Conservation (phyloP, 768 basidiomycete genomes). For the Agaricus bisporus region DNA sequence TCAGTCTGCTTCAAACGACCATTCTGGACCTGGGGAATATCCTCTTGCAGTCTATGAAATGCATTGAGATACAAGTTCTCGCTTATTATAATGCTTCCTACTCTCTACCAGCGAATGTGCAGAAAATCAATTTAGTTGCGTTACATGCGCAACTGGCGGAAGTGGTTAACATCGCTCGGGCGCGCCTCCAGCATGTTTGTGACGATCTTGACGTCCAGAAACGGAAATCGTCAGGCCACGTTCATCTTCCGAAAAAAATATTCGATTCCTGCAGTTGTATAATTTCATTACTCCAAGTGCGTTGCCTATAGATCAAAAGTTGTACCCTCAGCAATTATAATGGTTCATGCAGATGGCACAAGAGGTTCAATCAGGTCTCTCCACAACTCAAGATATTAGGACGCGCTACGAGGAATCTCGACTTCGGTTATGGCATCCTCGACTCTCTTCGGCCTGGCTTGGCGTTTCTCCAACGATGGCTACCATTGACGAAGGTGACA, state of each 20-base stretch:
- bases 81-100: slow-evolving; percentile 22
- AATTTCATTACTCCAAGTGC: slow-evolving; percentile 37
- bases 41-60: slow-evolving; percentile 27
- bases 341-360: slow-evolving; percentile 32
- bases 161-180: slow-evolving; percentile 20
- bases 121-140: slow-evolving; percentile 8
- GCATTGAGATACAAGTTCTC: slow-evolving; percentile 26
- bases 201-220: slow-evolving; percentile 23
- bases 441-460: slow-evolving; percentile 34
- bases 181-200: slow-evolving; percentile 26
- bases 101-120: slow-evolving; percentile 5
- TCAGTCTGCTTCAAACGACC: slow-evolving; percentile 18
- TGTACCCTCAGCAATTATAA: not conserved
- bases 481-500: slow-evolving; percentile 15
- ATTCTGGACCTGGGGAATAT: slow-evolving; percentile 27
- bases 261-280: slow-evolving; percentile 32
- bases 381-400: slow-evolving; percentile 24
- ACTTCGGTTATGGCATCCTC: slow-evolving; percentile 34
- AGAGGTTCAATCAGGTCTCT: slow-evolving; percentile 29
- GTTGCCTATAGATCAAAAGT: slow-evolving; percentile 13
- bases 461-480: slow-evolving; percentile 28
- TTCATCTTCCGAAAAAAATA: slow-evolving; percentile 22
- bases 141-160: slow-evolving; percentile 18
- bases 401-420: slow-evolving; percentile 23
- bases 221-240: slow-evolving; percentile 12